Evolutionary conservation across 2,329 filamentous ascomycete genomes (phyloP), one percentile per base, ranked within the genome.

Genomic region (Aulographum hederae): DNA sequence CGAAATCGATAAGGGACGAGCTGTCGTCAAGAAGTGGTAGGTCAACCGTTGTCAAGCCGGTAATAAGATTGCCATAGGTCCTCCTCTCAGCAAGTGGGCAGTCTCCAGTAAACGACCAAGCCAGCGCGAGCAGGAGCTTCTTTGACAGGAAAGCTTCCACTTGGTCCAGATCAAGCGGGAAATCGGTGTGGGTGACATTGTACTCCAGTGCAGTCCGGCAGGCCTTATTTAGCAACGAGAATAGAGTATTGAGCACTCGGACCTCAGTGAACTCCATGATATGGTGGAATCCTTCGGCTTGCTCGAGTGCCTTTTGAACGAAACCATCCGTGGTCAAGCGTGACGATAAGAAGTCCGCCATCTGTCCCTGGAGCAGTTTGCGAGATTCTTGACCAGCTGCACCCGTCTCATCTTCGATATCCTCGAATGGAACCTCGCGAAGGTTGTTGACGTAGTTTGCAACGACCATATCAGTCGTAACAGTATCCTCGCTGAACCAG

Each of bases 401-500:
- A 12, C 82, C 74, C 37, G 70, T 74, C 46, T 95, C 89, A 51
- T 98, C 91, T 43, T 98, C 89, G 20, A 98, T 63, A 44, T 98
- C 89, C 46, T 98, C 89, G 45, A 98, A 94, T 0, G 80, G 73
- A 34, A 81, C 74, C 3, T 73, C 78, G 42, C 77, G 75, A 25
- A 98, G 69, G 29, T 76, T 73, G 37, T 89, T 73, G 32, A 98
- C 69, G 46, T 98, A 94, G 54, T 95, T 81, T 39, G 72, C 65
- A 26, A 95, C 77, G 73, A 95, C 79, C 78, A 98, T 93, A 41
- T 69, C 69, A 1, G 86, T 71, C 19, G 82, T 86, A 26, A 99
- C 86, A 18, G 85, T 95, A 48, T 98, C 91, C 46, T 94, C 86
- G 50, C 84, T 98, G 59, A 95, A 98, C 89, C 89, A 99, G 11